These are phyloP conservation scores for Lentinula edodes DNA, from an alignment of 768 basidiomycete genomes.

Conservation along the genomic window DNA sequence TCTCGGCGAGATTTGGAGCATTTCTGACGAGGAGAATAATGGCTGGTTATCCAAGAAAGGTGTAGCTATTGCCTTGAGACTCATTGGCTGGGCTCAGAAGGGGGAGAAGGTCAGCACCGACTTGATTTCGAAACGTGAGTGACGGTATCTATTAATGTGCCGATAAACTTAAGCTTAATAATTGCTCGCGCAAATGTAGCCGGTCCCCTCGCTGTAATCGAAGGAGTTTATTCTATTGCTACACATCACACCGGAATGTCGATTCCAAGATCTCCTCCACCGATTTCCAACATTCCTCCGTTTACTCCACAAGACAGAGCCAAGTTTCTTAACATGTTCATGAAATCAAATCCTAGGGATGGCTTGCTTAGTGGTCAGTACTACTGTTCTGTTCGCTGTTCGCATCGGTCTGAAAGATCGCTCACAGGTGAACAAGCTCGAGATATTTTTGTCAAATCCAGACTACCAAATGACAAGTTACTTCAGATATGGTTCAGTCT, in stretches of 20 bases:
- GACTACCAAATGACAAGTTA: constrained; percentile 79
- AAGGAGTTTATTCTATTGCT: constrained; percentile 54
- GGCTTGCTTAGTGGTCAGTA: constrained; percentile 72
- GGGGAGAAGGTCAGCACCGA: constrained; percentile 64
- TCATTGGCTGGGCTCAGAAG: constrained; percentile 91
- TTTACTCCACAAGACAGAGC: constrained; percentile 75
- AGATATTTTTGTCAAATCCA: constrained; percentile 87
- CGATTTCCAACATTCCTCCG: constrained; percentile 49
- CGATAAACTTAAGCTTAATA: constrained; percentile 1
- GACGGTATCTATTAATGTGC: too few species aligned
- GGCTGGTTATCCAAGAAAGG: constrained; percentile 88
- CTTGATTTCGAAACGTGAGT: constrained; percentile 67
- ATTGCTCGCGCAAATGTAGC: constrained; percentile 38
- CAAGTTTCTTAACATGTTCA: constrained; percentile 81
- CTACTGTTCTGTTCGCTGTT: not conserved
- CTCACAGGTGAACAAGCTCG: constrained; percentile 77
- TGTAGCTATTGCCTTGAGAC: constrained; percentile 80
- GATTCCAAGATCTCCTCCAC: constrained; percentile 55
- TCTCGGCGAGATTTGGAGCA: constrained; percentile 90
- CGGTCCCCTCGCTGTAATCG: constrained; percentile 78
- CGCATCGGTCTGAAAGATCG: not conserved
- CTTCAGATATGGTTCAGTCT: constrained; percentile 79
- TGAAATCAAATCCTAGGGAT: constrained; percentile 60
- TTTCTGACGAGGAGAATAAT: constrained; percentile 91
- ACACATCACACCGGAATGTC: constrained; percentile 59